Evolutionary conservation across 345 rosid species (phyloP).

Genomic region (Firmiana major): DNA sequence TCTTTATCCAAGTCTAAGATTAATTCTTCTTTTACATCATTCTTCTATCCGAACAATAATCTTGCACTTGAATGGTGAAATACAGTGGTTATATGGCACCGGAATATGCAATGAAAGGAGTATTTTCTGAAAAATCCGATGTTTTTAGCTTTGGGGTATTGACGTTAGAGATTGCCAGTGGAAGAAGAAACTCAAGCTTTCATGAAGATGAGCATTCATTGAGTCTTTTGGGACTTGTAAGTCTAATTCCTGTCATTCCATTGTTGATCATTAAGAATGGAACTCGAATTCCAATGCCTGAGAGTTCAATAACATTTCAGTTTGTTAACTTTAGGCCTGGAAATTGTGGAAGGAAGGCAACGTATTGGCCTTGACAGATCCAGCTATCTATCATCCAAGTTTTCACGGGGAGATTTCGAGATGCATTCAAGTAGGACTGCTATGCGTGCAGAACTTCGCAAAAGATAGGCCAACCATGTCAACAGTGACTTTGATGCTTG

Average conservation of each 20-base stretch:
- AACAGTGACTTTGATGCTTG: conserved; percentile 21
- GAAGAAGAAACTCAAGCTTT: conserved; percentile 33
- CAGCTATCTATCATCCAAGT: background rate
- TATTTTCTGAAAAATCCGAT: conserved; percentile 42
- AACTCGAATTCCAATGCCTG: no score
- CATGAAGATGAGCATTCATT: conserved; percentile 23
- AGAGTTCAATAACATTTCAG: no score
- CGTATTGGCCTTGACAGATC: conserved; percentile 2
- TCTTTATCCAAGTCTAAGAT: no score
- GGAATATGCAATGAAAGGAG: conserved; percentile 45
- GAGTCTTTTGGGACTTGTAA: conserved; percentile 36
- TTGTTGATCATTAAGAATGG: background rate
- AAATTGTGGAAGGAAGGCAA: conserved; percentile 37
- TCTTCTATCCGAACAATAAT: no score
- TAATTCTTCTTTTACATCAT: no score
- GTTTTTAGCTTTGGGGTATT: conserved; percentile 43
- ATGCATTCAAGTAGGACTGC: conserved; percentile 23
- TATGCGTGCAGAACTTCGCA: conserved; percentile 20
- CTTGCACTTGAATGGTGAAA: background rate
- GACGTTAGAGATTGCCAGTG: conserved; percentile 38
- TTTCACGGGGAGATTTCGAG: conserved; percentile 3
- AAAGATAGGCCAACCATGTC: conserved; percentile 22
- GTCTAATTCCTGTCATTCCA: background rate
- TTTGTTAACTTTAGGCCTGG: conserved; percentile 31
- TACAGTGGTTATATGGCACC: conserved; percentile 48